Base-by-base conservation (phyloP, 1,284 basidiomycete species). In the Sphaerobolus stellatus region DNA sequence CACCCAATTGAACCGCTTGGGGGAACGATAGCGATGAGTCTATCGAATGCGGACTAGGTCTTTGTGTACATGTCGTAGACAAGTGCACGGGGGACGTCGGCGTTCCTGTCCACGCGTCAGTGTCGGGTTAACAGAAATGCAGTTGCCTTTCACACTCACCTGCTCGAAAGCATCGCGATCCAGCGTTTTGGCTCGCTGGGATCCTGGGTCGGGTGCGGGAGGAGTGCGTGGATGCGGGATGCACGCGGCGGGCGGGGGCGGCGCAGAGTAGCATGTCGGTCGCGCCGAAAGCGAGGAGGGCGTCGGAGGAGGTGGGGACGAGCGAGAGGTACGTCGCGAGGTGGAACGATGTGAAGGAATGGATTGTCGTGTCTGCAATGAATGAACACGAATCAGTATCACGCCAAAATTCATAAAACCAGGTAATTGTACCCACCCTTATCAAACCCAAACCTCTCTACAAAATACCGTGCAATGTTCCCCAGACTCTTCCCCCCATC, bases 1-100 rank as follows among this genome's bases (percentile, higher is more conserved):
- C 67, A 90, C 89, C 90, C 90, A 53, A 92, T 92, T 0, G 87
- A 89, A 3, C 90, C 90, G 16, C 90, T 90, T 1, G 90, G 90
- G 14, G 90, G 88, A 1, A 92, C 89, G 59, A 92, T 90, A 2
- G 88, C 88, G 4, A 90, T 84, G 4, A 93, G 76, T 18, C 90
- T 81, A 66, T 90, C 87, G 62, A 92, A 92, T 4, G 89, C 89
- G 64, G 86, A 88, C 90, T 90, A 93, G 55, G 86, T 90, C 70
- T 92, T 92, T 40, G 88, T 91, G 66, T 93, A 92, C 85, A 92
- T 87, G 63, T 92, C 90, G 55, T 90, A 82, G 24, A 90, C 87
- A 27, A 92, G 78, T 1, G 88, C 86, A 44, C 90, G 81, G 7
- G 89, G 88, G n/a, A 90, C 83, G 62, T 91, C 90, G 8, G 87